Evolutionary conservation across 148 eudicot genomes (phyloP), one percentile per base, ranked within the genome.

Genomic region (Cornus suecica): DNA sequence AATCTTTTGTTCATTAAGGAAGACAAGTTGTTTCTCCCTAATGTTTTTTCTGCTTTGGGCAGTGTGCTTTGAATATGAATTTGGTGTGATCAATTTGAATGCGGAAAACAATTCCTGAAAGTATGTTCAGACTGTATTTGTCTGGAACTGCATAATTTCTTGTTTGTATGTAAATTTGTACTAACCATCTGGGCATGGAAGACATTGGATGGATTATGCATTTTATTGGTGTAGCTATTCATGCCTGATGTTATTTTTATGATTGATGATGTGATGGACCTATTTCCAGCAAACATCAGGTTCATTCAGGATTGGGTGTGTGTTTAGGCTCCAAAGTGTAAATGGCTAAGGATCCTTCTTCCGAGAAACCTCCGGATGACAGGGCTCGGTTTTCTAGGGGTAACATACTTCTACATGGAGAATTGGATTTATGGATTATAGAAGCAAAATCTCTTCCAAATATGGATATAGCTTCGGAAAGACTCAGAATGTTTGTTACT

Each of bases 401-500:
- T 31, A 42, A 30, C 16, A 71, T 78, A 52, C 52, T 78, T 26
- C 66, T 78, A 28, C 80, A 78, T 41, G 80, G 80, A 45, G 80
- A 78, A 66, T 61, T 78, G 48, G 76, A 78, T 30, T 34, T 78
- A 51, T 11, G 37, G 7, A 78, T 78, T 56, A 67, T 78, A 72
- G 80, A 78, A 78, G 80, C 80, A 52, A 78, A 78, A 72, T 72
- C 66, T 63, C 76, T 78, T 54, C 80, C 80, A n/a, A 78, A 78
- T 27, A 71, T 78, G 80, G 80, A 78, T 58, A 65, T 78, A 72
- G 80, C 80, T 52, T 22, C 66, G 0, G 80, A 78, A 78, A 72
- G 80, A 65, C 29, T 78, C 70, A 72, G 80, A 56, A 72, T 51
- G 67, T 78, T 71, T 66, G 32, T 72, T 27, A 66, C 71, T 22